Conservation (phyloP, 495 filamentous ascomycete genomes). For the Xylaria sp. region DNA sequence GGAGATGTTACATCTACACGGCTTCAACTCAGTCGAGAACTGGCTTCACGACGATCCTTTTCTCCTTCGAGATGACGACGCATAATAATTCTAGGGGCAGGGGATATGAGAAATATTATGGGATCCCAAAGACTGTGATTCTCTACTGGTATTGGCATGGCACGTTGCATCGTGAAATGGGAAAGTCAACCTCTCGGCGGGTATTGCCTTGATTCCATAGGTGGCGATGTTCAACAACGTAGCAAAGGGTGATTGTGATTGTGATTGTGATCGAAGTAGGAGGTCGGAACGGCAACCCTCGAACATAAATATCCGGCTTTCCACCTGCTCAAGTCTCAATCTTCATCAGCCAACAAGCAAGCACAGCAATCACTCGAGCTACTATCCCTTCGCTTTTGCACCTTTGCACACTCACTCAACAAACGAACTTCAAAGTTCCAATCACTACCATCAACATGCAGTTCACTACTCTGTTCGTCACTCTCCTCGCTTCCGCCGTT, state of each 20-base stretch:
- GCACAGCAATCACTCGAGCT: constrained; percentile 28
- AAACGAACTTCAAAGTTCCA: constrained; percentile 32
- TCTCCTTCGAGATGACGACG: neutral
- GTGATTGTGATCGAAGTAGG: neutral
- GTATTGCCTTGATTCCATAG: constrained; percentile 15
- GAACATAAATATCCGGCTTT: constrained; percentile 35
- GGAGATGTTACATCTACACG: neutral
- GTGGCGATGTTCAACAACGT: constrained; percentile 2
- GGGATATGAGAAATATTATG: neutral
- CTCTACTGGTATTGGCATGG: neutral
- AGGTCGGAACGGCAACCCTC: constrained; percentile 1
- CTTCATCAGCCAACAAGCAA: constrained; percentile 24
- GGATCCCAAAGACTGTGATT: neutral
- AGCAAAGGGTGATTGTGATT: neutral
- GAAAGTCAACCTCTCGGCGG: constrained; percentile 1
- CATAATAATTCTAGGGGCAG: neutral
- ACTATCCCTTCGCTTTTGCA: constrained; percentile 32
- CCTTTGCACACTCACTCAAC: constrained; percentile 33
- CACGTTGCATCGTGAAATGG: constrained; percentile 22
- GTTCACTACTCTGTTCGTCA: constrained; percentile 45
- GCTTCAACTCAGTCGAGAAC: constrained; percentile 9
- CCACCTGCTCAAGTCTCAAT: constrained; percentile 28
- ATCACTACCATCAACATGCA: constrained; percentile 46
- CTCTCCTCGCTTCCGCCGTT: constrained; percentile 41
- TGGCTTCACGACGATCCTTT: constrained; percentile 19